phyloP scores from a whole-genome alignment of 768 basidiomycete genomes.

The Artomyces pyxidatus region DNA sequence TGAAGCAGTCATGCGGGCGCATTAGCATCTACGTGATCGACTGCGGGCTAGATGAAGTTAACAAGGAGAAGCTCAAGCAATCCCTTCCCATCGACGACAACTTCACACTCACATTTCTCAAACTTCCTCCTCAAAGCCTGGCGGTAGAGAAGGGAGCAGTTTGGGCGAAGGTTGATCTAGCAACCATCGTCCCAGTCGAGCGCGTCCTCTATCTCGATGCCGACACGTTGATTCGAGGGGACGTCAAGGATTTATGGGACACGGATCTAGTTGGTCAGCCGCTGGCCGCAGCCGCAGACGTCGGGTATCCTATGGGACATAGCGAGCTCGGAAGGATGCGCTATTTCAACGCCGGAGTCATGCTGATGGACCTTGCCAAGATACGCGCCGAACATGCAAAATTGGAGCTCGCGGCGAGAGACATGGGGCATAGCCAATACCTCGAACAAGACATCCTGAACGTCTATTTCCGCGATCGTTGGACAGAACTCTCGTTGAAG shows the following conservation, averaged over 20 bases:
- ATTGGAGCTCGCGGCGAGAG: constrained; percentile 21
- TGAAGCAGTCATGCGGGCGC: constrained; percentile 28
- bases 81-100: constrained; percentile 23
- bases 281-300: constrained; percentile 38
- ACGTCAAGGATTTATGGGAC: constrained; percentile 36
- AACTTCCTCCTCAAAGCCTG: constrained; percentile 26
- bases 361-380: constrained; percentile 40
- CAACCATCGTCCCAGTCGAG: constrained; percentile 38
- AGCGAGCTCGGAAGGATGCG: constrained; percentile 21
- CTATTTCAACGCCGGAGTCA: constrained; percentile 52
- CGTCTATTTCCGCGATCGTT: constrained; percentile 33
- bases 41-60: constrained; percentile 32
- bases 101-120: constrained; percentile 36
- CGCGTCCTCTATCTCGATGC: constrained; percentile 45
- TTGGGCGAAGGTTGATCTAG: constrained; percentile 45
- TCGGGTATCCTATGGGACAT: constrained; percentile 44
- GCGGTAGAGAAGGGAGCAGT: constrained; percentile 22
- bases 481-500: constrained; percentile 31
- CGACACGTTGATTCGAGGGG: constrained; percentile 38
- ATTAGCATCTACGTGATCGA: constrained; percentile 45
- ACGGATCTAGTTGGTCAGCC: constrained; percentile 33
- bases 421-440: constrained; percentile 25
- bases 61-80: constrained; percentile 25
- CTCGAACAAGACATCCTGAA: constrained; percentile 48
- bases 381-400: constrained; percentile 22